Evolutionary conservation across 1,139 yeast species (phyloP).

Genomic region (Saccharomycopsis hybrid): DNA sequence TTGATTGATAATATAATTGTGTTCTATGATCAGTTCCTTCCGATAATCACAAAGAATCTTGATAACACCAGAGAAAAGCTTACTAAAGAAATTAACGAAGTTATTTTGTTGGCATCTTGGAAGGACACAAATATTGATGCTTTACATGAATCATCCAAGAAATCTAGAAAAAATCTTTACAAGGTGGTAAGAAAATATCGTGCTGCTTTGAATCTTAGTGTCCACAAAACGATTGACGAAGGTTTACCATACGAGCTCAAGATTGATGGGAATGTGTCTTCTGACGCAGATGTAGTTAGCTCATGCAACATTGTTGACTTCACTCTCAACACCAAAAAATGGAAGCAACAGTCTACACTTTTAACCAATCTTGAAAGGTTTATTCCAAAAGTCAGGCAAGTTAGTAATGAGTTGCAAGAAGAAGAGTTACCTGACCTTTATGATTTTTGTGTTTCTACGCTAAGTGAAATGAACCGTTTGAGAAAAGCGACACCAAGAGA

Average conservation of each 20-base stretch:
- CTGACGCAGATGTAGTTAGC: background rate
- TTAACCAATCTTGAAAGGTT: slow-evolving; percentile 22
- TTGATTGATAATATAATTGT: slow-evolving; percentile 50
- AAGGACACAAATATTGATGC: slow-evolving; percentile 94
- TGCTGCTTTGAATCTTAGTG: slow-evolving; percentile 47
- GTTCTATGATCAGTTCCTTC: slow-evolving; percentile 61
- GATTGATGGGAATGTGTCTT: too few relatives aligned
- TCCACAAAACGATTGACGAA: slow-evolving; percentile 49
- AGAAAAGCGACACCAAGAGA: slow-evolving; percentile 71
- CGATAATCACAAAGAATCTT: slow-evolving; percentile 42
- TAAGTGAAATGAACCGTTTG: slow-evolving; percentile 55
- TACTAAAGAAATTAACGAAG: slow-evolving; percentile 77
- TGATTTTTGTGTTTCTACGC: slow-evolving; percentile 48
- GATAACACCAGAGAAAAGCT: slow-evolving; percentile 43
- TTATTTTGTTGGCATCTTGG: slow-evolving; percentile 90
- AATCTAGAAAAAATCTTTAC: slow-evolving; percentile 79
- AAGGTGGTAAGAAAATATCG: slow-evolving; percentile 83
- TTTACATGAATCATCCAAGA: slow-evolving; percentile 83
- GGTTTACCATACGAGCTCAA: slow-evolving; percentile 39
- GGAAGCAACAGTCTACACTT: slow-evolving; percentile 15
- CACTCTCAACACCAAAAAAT: slow-evolving; percentile 10
- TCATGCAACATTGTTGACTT: slow-evolving; percentile 10
- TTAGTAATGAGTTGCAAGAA: slow-evolving; percentile 19
- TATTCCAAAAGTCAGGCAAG: slow-evolving; percentile 23
- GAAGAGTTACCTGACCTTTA: slow-evolving; percentile 35